Evolutionary conservation across 495 filamentous ascomycete species (phyloP), one percentile per base, ranked within the genome.

Genomic region (Peziza echinospora): DNA sequence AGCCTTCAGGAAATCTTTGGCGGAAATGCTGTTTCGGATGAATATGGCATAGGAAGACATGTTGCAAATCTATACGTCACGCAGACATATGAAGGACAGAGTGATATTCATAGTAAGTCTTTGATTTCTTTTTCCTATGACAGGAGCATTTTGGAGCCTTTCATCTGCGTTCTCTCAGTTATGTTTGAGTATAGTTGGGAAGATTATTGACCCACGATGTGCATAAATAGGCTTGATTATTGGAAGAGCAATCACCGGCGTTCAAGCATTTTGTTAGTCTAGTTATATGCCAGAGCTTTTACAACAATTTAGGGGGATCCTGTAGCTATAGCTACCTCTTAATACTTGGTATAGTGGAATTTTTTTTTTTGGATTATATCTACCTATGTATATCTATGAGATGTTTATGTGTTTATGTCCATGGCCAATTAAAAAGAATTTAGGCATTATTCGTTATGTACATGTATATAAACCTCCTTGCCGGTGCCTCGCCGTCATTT

Each of bases 61-160:
- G 89, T 93, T 24, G 80, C 89, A 39, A 97, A 97, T 60, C 60
- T 97, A 49, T 96, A 92, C 61, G 91, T 97, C 45, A 93, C 87
- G 40, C 87, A 94, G 62, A 96, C 87, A 1, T 97, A 97, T 52
- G 89, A 94, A 64, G 87, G 87, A 6, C 87, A 93, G 61, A 92
- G 84, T 52, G 87, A 96, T 65, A 93, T 93, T 53, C 87, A 93
- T 60, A 70, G 84, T 89, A 65, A 72, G 82, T 71, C n/a, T n/a
- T n/a, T n/a, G n/a, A 16, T 45, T 44, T 25, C 24, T 52, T n/a
- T 11, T 34, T 22, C 40, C 7, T 40, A 24, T 6, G 7, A 6
- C 21, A 11, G 5, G 2, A 9, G 19, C 13, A 10, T 13, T 21
- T 23, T 46, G 13, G 43, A 9, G 41, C 44, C 5, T 13, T 16